A percentile compares a stretch with the other conserved stretches of the same genome.
phyloP scores from a whole-genome alignment of 2,329 filamentous ascomycete species.

The Xylariaceae sp. region DNA sequence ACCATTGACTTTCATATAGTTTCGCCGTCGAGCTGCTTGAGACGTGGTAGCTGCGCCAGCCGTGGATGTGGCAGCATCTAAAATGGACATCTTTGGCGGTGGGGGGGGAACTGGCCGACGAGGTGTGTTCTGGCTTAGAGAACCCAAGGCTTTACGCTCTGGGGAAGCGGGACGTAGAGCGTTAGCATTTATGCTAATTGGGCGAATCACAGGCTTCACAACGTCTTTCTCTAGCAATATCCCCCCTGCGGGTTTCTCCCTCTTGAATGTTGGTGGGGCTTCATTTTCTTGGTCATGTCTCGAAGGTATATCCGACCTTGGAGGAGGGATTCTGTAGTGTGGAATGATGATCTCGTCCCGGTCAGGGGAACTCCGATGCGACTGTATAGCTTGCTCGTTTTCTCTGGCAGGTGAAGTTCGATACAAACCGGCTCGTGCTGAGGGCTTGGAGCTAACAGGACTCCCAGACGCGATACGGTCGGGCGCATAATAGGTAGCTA shows the following conservation, averaged over 20 bases:
- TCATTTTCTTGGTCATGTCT: slow-evolving; percentile 86
- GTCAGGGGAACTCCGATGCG: slow-evolving; percentile 40
- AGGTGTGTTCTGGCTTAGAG: slow-evolving; percentile 72
- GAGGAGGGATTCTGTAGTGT: slow-evolving; percentile 64
- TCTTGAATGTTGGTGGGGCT: slow-evolving; percentile 71
- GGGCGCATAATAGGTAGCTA: slow-evolving; percentile 54
- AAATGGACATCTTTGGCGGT: slow-evolving; percentile 93
- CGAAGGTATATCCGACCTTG: slow-evolving; percentile 65
- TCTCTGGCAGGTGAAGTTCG: slow-evolving; percentile 47
- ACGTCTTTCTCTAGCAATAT: slow-evolving; percentile 61
- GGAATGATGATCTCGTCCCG: slow-evolving; percentile 52
- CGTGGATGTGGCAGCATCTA: slow-evolving; percentile 87
- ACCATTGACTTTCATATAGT: slow-evolving; percentile 86
- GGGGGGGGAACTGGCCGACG: slow-evolving; percentile 79
- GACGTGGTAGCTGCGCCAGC: slow-evolving; percentile 80
- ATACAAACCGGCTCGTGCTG: slow-evolving; percentile 51
- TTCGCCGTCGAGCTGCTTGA: slow-evolving; percentile 77
- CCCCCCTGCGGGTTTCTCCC: slow-evolving; percentile 61
- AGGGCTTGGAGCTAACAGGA: slow-evolving; percentile 58
- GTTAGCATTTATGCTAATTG: slow-evolving; percentile 53
- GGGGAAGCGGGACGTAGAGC: slow-evolving; percentile 53
- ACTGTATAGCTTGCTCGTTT: slow-evolving; percentile 38
- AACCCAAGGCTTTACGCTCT: slow-evolving; percentile 61
- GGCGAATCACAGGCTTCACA: slow-evolving; percentile 60
- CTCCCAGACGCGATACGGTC: slow-evolving; percentile 65